Evolutionary conservation across 225 moss, liverwort and hornwort genomes (phyloP), one percentile per base, ranked within the genome.

Genomic region (Polytrichum formosum): DNA sequence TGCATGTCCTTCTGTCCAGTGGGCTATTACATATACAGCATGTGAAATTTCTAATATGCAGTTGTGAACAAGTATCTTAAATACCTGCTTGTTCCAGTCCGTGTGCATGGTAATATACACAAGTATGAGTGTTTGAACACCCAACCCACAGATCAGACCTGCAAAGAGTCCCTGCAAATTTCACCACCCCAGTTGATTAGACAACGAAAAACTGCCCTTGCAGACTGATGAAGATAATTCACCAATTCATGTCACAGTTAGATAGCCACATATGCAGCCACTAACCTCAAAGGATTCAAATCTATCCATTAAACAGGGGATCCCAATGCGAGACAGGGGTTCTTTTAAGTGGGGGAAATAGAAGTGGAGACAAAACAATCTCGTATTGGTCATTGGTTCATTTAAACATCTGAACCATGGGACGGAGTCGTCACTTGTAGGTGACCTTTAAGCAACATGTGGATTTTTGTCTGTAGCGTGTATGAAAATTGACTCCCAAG

Each of bases 61-160:
- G 46, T 46, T 46, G 13, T 16, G 13, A 46, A 46, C 46, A 46
- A 58, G 23, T 6, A 23, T 58, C 21, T n/a, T 61, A 1, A 46
- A 46, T 16, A 89, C 92, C 84, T 91, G 87, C 75, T 91, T 79
- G 23, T 77, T 74, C 94, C 89, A 95, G 64, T 95, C 75, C 0
- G 83, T 91, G 27, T 18, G 79, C 56, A 81, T 61, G 6, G 81
- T 85, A 5, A 92, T 73, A 16, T 78, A 20, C 23, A 65, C 72
- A 64, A 92, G 82, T 8, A 80, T 70, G 26, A 76, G 22, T 85
- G 83, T 81, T 74, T 95, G 94, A 0, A 71, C 68, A 37, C 84
- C 78, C 59, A 95, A 82, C 19, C 94, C 94, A 61, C 75, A 78
- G 28, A 88, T 73, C 55, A 95, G 79, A 66, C 94, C 91, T 54